Percentiles rank a stretch among this genome's conserved stretches.
These are phyloP conservation scores for Candida endomychidarum DNA, from an alignment of 805 yeast genomes.

Conservation along the genomic window DNA sequence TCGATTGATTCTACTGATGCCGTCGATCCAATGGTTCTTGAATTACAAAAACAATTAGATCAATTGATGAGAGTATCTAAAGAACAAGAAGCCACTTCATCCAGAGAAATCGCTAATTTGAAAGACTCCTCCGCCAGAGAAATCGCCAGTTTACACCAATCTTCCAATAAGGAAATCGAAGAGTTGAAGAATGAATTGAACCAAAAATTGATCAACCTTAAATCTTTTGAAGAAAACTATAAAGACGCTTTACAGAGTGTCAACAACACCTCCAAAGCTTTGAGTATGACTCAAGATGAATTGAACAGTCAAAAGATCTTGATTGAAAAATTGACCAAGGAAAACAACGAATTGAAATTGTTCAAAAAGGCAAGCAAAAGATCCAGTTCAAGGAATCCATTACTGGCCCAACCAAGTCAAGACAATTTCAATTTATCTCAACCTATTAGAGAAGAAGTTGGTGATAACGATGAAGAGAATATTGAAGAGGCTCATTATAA, in stretches of 20 bases:
- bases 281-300: slow-evolving; percentile 72
- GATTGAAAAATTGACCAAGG: slow-evolving; percentile 56
- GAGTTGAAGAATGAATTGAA: slow-evolving; percentile 31
- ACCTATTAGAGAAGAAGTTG: slow-evolving; percentile 22
- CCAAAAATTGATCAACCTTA: slow-evolving; percentile 29
- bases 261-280: slow-evolving; percentile 71
- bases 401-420: slow-evolving; percentile 23
- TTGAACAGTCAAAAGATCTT: slow-evolving; percentile 56
- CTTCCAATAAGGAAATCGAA: slow-evolving; percentile 34
- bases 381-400: slow-evolving; percentile 26
- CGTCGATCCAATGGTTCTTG: slow-evolving; percentile 28
- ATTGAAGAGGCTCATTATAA: slow-evolving; percentile 58
- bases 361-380: slow-evolving; percentile 45
- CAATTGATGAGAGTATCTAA: slow-evolving; percentile 51
- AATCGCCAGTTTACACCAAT: slow-evolving; percentile 16
- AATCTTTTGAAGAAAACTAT: slow-evolving; percentile 61
- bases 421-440: slow-evolving; percentile 20
- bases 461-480: slow-evolving; percentile 23
- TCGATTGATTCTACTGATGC: slow-evolving; percentile 7
- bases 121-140: slow-evolving; percentile 3
- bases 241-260: slow-evolving; percentile 70
- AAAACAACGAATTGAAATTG: slow-evolving; percentile 67
- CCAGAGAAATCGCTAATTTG: slow-evolving; percentile 28
- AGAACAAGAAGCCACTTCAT: slow-evolving; percentile 38
- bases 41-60: slow-evolving; percentile 57